Evolutionary conservation across 345 rosid species (phyloP).

Genomic region (Diplotaxis tenuifolia): DNA sequence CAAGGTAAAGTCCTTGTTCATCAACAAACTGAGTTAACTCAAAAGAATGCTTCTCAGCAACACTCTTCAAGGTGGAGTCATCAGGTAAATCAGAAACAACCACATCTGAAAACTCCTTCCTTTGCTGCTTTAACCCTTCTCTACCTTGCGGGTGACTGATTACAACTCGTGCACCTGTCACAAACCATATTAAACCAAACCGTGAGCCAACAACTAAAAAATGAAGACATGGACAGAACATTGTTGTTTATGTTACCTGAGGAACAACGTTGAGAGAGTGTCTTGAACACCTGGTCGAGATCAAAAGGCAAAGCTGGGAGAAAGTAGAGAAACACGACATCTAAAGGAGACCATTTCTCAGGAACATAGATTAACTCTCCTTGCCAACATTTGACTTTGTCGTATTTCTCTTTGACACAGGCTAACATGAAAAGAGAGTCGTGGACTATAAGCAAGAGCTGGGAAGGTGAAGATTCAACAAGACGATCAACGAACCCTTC

Average conservation of each 20-base stretch:
- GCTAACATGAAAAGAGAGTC: constrained; percentile 83
- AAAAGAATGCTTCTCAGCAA: constrained; percentile 53
- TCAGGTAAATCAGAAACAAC: constrained; percentile 79
- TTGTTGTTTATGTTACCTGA: constrained; percentile 70
- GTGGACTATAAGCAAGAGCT: constrained; percentile 69
- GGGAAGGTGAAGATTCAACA: constrained; percentile 51
- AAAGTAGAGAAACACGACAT: constrained; percentile 77
- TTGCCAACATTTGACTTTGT: constrained; percentile 91
- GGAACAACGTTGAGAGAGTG: constrained; percentile 55
- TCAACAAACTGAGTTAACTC: constrained; percentile 58
- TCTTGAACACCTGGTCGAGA: constrained; percentile 57
- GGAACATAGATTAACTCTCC: constrained; percentile 80
- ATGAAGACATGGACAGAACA: constrained; percentile 8
- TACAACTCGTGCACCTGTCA: constrained; percentile 74
- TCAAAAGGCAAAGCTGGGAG: constrained; percentile 69
- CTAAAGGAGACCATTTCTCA: constrained; percentile 82
- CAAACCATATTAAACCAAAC: background rate
- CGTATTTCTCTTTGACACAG: constrained; percentile 71
- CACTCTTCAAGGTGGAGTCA: constrained; percentile 48
- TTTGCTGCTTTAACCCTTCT: constrained; percentile 58
- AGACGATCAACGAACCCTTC: constrained; percentile 66
- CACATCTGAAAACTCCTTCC: constrained; percentile 56
- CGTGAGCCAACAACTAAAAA: constrained; percentile 6
- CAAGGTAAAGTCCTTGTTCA: constrained; percentile 69
- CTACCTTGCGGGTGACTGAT: constrained; percentile 85